Conservation (phyloP, 2,329 filamentous ascomycete genomes). For the Fusarium tuaranense region DNA sequence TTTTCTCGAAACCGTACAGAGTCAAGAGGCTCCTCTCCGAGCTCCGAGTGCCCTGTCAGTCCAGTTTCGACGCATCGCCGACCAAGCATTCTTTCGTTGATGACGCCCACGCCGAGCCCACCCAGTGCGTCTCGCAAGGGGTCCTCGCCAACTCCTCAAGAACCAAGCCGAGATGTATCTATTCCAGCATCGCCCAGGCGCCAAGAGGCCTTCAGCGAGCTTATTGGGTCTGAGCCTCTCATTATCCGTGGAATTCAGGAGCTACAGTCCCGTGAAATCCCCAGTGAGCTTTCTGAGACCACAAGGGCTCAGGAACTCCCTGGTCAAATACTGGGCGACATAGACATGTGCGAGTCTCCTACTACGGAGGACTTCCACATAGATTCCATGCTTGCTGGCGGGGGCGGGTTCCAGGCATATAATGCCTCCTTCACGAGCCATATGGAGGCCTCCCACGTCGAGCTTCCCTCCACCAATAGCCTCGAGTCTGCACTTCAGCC, state of each 20-base stretch:
- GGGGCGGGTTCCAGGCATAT: not conserved
- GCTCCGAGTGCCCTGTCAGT: not conserved
- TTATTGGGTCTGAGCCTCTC: not conserved
- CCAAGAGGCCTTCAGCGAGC: not conserved
- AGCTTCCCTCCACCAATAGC: not conserved
- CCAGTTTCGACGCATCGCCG: not conserved
- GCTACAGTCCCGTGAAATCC: not conserved
- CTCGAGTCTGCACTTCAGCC: not conserved
- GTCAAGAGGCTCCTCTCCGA: not conserved
- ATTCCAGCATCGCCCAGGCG: not conserved
- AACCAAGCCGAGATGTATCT: not conserved
- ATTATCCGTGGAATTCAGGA: not conserved
- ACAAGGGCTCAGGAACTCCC: not conserved
- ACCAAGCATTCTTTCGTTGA: not conserved
- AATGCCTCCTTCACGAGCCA: not conserved
- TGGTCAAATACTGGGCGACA: not conserved
- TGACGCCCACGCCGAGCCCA: not conserved
- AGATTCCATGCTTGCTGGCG: not conserved
- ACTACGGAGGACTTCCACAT: not conserved
- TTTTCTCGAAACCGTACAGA: slow-evolving; percentile 5
- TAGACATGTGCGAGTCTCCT: not conserved
- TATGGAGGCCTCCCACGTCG: not conserved
- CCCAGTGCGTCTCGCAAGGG: not conserved
- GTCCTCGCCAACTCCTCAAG: not conserved
- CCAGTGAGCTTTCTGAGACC: not conserved